Evolutionary conservation across 23 red algal species (phyloP), one percentile per base, ranked within the genome.

Genomic region (Cyanidioschyzon merolae): DNA sequence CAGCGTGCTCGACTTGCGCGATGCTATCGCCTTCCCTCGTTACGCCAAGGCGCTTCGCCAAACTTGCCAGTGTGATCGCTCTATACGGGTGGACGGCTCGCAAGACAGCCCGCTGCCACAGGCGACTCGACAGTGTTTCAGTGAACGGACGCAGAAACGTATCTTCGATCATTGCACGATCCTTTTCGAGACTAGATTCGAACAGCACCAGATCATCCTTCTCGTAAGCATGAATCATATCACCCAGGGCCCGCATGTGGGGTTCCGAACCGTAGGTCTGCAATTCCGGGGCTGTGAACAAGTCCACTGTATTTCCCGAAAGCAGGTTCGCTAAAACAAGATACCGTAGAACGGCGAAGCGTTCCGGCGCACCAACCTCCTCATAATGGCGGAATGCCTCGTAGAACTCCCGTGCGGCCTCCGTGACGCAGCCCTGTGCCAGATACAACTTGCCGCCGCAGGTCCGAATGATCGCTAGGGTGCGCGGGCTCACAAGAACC

Each of bases 371-470:
- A 15, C 94, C 94, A 25, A 88, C 94, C 71, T 98, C 94, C 68
- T 91, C 94, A 79, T 98, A 98, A 30, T 88, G 85, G 80, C 89
- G 90, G 76, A 98, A 98, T 34, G 94, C 88, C 77, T 98, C 94
- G 75, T 87, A 98, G 39, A 98, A 91, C 50, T 91, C 94, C 24
- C 81, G 83, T 35, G 84, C 79, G 21, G 94, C 94, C 31, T 80
- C 79, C 24, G 88, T 77, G 84, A 89, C 89, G 40, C 90, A 78
- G 29, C 83, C 77, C 29, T 90, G 76, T 2, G 58, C 77, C 87
- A 98, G 89, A 75, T 89, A 84, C 88, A 91, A 85, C 77, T 98
- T 98, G 16, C 94, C 94, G 36, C 94, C 94, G 37, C 94, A 98
- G 75, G 90, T 88, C 35, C 94, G 82, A 57, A 98, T 98, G 34